Conservation (phyloP, 2,329 filamentous ascomycete genomes). For the Plenodomus biglobosus region DNA sequence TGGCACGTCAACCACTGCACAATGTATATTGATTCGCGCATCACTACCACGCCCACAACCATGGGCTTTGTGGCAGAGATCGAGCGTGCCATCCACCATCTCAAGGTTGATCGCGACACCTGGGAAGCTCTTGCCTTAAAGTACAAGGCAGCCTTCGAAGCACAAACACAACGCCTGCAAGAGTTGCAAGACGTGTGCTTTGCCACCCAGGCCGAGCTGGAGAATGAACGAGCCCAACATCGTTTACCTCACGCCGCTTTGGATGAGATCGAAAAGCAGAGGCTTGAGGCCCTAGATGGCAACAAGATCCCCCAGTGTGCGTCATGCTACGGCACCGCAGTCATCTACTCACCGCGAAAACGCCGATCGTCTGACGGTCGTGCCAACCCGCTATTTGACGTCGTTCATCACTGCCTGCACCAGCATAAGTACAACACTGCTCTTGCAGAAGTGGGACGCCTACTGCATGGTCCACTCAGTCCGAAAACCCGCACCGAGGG, state of each 20-base stretch:
- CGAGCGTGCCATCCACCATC: conserved; percentile 15
- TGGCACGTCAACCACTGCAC: conserved; percentile 4
- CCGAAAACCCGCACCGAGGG: conserved; percentile 30
- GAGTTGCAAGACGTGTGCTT: conserved; percentile 34
- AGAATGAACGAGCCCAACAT: conserved; percentile 30
- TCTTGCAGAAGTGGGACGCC: conserved; percentile 25
- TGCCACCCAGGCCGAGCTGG: conserved; percentile 36
- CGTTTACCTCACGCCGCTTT: conserved; percentile 12
- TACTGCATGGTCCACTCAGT: conserved; percentile 30
- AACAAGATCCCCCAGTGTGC: conserved; percentile 1
- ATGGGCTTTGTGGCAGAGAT: conserved; percentile 17
- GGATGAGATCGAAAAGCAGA: not conserved
- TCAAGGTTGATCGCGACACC: conserved; percentile 36
- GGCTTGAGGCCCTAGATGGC: conserved; percentile 4
- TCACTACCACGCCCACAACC: conserved; percentile 17
- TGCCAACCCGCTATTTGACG: conserved; percentile 19
- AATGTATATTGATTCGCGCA: conserved; percentile 13
- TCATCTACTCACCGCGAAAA: conserved; percentile 8
- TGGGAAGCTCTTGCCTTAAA: conserved; percentile 31
- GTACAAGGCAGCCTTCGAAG: conserved; percentile 34
- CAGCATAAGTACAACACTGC: conserved; percentile 28
- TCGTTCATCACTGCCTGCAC: conserved; percentile 18
- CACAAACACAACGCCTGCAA: conserved; percentile 22
- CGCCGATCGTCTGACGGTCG: conserved; percentile 4
- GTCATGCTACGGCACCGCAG: conserved; percentile 16